Evolutionary conservation across 768 basidiomycete species (phyloP).

Genomic region (Rickenella mellea): DNA sequence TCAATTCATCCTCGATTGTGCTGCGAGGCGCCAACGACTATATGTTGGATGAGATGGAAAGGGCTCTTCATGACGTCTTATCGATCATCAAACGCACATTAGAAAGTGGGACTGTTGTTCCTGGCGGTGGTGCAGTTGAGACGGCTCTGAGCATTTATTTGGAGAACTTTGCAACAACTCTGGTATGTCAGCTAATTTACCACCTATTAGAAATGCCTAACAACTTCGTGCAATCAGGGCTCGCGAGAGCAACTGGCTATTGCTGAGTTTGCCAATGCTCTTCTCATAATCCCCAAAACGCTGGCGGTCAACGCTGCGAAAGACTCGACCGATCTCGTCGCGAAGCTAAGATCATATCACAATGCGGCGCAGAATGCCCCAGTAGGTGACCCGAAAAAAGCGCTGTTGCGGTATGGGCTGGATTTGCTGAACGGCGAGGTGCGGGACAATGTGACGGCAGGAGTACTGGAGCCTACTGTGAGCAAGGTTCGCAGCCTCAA

Average conservation of each 20-base stretch:
- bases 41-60: constrained; percentile 99
- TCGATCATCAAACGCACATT: constrained; percentile 95
- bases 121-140: constrained; percentile 96
- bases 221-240: constrained; percentile 43
- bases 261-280: constrained; percentile 92
- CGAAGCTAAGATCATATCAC: constrained; percentile 94
- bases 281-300: constrained; percentile 93
- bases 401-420: constrained; percentile 83
- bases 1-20: constrained; percentile 87
- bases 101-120: constrained; percentile 92
- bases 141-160: constrained; percentile 94
- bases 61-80: constrained; percentile 87
- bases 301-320: constrained; percentile 97
- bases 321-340: constrained; percentile 94
- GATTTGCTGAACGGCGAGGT: constrained; percentile 93
- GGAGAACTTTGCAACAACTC: constrained; percentile 96
- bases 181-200: constrained; percentile 44
- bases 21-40: constrained; percentile 97
- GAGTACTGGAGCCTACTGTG: constrained; percentile 92
- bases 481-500: constrained; percentile 97
- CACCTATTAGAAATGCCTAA: constrained; percentile 6
- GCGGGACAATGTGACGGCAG: constrained; percentile 87
- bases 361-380: constrained; percentile 93
- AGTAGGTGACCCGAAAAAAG: constrained; percentile 84
- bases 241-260: constrained; percentile 98